These are phyloP conservation scores for Solanum chacoense DNA, from an alignment of 305 asterid genomes.

Conservation along the genomic window DNA sequence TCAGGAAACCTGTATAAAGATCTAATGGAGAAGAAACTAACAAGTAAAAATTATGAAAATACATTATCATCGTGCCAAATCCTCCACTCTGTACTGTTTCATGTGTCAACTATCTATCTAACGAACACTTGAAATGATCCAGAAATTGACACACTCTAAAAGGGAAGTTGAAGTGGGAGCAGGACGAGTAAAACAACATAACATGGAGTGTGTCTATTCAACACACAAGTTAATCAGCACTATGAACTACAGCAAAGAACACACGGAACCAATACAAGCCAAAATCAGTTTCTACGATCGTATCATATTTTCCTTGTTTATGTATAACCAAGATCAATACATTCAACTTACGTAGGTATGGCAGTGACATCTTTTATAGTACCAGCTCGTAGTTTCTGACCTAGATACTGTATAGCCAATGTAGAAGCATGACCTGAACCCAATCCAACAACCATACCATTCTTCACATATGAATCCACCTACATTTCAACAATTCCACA, in stretches of 20 bases:
- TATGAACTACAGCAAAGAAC: not conserved
- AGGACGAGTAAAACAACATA: not conserved
- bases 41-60: not conserved
- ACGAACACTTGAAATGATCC: not conserved
- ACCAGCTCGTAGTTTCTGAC: constrained; percentile 51
- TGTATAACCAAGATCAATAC: not conserved
- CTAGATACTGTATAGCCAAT: constrained; percentile 64
- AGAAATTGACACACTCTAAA: not conserved
- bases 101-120: not conserved
- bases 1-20: not conserved
- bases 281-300: not conserved
- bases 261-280: not conserved
- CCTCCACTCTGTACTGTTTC: not conserved
- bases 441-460: constrained; percentile 65
- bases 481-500: constrained; percentile 13
- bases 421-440: constrained; percentile 65
- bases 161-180: not conserved
- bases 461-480: constrained; percentile 64
- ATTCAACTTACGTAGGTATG: constrained; percentile 39
- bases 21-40: not conserved
- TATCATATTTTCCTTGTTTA: not conserved
- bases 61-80: not conserved
- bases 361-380: constrained; percentile 41
- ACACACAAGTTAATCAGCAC: not conserved
- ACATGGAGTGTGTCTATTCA: not conserved